Base-by-base conservation (phyloP, 129 eudicot species). In the Rutidosis leptorrhynchoides region DNA sequence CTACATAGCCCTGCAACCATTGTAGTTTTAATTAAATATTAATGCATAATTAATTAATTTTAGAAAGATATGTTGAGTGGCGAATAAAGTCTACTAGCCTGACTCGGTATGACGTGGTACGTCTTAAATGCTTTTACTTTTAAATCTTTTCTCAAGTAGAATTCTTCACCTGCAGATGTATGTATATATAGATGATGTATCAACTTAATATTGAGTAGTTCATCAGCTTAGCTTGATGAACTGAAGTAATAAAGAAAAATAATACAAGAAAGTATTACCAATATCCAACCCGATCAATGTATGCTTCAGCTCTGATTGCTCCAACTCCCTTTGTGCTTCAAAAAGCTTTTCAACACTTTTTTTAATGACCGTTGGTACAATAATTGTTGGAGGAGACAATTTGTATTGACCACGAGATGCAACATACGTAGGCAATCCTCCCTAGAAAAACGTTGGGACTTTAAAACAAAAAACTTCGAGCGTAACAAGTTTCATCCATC, bases 401-500 rank as follows among this genome's bases (percentile, higher is more conserved):
- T 80, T 76, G 68, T 83, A 86, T 37, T 96, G n/a, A n/a, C n/a
- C n/a, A n/a, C n/a, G n/a, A n/a, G n/a, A n/a, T n/a, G n/a, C 99
- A 82, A 93, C 99, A 82, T 93, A 93, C 99, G 89, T 89, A 3
- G 99, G 99, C 48, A 93, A 69, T 45, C 99, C 96, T 55, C 99
- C 99, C 96, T 92, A 48, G 3, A 22, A 40, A 23, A 22, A 20
- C n/a, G n/a, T n/a, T n/a, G n/a, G n/a, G n/a, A n/a, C n/a, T n/a
- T n/a, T n/a, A n/a, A n/a, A n/a, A n/a, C n/a, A n/a, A n/a, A n/a
- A n/a, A n/a, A n/a, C n/a, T n/a, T n/a, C n/a, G n/a, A n/a, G n/a
- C n/a, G n/a, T n/a, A 32, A 1, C 2, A 65, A n/a, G 5, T 40
- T 40, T 0, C n/a, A 12, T 35, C 62, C 67, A 21, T 11, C 51